Percentiles rank a stretch among this genome's conserved stretches.
phyloP scores from a whole-genome alignment of 306 rosid genomes.

The Cicer cuneatum region DNA sequence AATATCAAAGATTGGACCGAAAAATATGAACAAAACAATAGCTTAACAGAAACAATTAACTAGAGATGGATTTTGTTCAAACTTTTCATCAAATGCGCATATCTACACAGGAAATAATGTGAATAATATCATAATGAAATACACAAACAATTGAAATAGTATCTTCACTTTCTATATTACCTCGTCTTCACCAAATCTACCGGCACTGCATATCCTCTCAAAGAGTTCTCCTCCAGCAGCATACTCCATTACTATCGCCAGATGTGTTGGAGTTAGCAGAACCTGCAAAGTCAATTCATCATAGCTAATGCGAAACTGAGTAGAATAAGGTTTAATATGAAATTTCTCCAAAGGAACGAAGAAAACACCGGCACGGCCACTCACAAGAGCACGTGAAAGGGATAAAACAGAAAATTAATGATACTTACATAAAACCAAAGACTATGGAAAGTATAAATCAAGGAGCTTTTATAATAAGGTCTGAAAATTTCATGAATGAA shows the following conservation, averaged over 20 bases:
- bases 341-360: too few relatives aligned
- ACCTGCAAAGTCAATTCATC: constrained; percentile 60
- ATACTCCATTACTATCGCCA: constrained; percentile 88
- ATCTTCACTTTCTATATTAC: constrained; percentile 47
- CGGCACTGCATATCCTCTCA: constrained; percentile 72
- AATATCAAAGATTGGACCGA: constrained; percentile 33
- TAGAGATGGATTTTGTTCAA: background rate
- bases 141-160: constrained; percentile 31
- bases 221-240: constrained; percentile 90
- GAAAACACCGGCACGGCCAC: too few relatives aligned
- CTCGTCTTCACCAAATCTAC: constrained; percentile 90
- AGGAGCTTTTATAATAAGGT: background rate
- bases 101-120: background rate
- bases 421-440: background rate
- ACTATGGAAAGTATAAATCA: background rate
- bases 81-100: constrained; percentile 9
- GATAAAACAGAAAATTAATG: background rate
- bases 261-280: constrained; percentile 78
- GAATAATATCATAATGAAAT: background rate
- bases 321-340: background rate
- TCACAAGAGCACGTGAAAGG: background rate
- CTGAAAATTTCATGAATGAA: background rate
- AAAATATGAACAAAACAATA: constrained; percentile 14
- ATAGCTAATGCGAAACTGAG: constrained; percentile 35
- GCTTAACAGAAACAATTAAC: background rate